Base-by-base conservation (phyloP, 106 monocot species). In the Dendrobium huoshanense region DNA sequence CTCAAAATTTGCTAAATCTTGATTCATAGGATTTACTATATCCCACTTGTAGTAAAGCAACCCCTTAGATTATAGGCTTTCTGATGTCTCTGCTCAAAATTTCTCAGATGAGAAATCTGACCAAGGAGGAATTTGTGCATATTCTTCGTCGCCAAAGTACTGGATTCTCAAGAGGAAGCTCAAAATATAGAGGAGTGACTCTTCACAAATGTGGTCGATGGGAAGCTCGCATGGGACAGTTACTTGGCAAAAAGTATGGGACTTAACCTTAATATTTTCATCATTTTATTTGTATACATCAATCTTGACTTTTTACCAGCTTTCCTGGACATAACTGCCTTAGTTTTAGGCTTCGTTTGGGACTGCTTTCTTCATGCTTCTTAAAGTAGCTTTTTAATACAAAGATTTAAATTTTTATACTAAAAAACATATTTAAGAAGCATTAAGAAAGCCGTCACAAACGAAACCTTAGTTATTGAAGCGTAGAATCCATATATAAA, bases 141-240 rank as follows among this genome's bases (percentile, higher is more conserved):
- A 82, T 87, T 10, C 90, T 93, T 77, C 88, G 93, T 20, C 88
- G 91, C 47, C 90, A 91, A 31, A 93, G 93, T 78, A 93, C 88
- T 17, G 93, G 93, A 72, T 93, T 93, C 48, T 82, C 90, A 13
- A 87, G 91, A 41, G 93, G 93, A 4, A 93, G 93, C 79, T 93
- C 93, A 70, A 93, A 87, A 48, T 93, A 89, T 73, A 80, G 93
- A 72, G 93, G 93, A 1, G 93, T 93, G 19, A 93, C 93, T 25
- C 83, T 91, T 44, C 93, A 93, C 84, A 93, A 93, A 82, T 91
- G 93, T n/a, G 93, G 93, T 16, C 84, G 91, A 0, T 93, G 93
- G 93, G 93, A 91, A 75, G 93, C 93, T 77, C 87, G 93, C 4
- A 91, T 93, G 90, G 93, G 93, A 5, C 93, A 93, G 72, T 93